Evolutionary conservation across 768 basidiomycete genomes (phyloP).

Genomic region (Suillus clintonianus): DNA sequence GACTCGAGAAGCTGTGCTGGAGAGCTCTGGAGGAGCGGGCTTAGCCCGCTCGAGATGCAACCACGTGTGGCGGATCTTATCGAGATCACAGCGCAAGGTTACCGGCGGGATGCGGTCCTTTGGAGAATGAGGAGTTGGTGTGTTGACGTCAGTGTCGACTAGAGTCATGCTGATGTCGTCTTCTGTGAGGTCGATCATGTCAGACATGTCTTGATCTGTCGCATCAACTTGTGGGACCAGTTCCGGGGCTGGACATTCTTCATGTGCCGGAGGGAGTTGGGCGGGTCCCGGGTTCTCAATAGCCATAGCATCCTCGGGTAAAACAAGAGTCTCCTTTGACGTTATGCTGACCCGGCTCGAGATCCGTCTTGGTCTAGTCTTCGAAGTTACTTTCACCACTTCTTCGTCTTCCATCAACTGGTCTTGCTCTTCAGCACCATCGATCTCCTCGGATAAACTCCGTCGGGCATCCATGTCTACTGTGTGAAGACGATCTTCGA

Average conservation of each 20-base stretch:
- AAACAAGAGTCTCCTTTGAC: slow-evolving; percentile 19
- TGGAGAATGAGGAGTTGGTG: not conserved
- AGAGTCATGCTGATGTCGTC: slow-evolving; percentile 26
- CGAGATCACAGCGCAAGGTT: not conserved
- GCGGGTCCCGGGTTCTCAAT: slow-evolving; percentile 13
- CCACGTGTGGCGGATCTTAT: not conserved
- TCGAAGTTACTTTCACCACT: slow-evolving; percentile 8
- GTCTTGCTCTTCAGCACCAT: slow-evolving; percentile 16
- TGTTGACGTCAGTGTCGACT: slow-evolving; percentile 18
- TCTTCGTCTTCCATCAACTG: slow-evolving; percentile 18
- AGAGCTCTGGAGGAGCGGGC: not conserved
- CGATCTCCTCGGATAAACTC: slow-evolving; percentile 12
- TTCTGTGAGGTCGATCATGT: slow-evolving; percentile 6
- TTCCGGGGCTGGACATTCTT: not conserved
- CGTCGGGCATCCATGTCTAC: slow-evolving; percentile 10
- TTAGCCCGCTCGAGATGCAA: not conserved
- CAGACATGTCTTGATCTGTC: not conserved
- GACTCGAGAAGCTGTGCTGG: slow-evolving; percentile 4
- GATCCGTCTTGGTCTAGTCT: slow-evolving; percentile 16
- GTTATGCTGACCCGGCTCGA: slow-evolving; percentile 14
- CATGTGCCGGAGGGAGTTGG: slow-evolving; percentile 17
- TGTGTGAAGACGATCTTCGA: slow-evolving; percentile 17
- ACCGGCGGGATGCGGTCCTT: not conserved
- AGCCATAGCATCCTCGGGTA: slow-evolving; percentile 29
- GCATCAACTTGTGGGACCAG: not conserved